Evolutionary conservation across 345 rosid genomes (phyloP).

Genomic region (Dovyalis caffra): DNA sequence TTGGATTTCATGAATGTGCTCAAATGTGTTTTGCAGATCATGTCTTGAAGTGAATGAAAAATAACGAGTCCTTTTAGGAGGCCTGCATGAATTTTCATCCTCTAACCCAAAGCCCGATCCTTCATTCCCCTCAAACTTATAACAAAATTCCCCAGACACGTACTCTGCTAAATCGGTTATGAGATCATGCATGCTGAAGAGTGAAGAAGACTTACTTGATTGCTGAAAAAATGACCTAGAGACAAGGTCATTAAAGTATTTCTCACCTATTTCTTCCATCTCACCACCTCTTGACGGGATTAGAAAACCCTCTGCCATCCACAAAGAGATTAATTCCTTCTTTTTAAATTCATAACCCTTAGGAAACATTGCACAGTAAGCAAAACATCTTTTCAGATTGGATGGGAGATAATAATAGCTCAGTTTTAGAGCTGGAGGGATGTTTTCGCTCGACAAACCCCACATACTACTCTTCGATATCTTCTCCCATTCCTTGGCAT

Average conservation of each 20-base stretch:
- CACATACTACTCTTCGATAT: constrained; percentile 14
- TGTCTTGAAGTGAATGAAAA: neutral
- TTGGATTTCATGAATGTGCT: neutral
- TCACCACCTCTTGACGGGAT: neutral
- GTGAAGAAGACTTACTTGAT: neutral
- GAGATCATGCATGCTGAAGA: constrained; percentile 17
- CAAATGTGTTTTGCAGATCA: neutral
- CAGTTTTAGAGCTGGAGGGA: constrained; percentile 15
- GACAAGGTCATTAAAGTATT: constrained; percentile 14
- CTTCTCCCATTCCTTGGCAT: constrained; percentile 8
- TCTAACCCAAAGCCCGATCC: neutral
- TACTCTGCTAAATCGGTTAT: constrained; percentile 6
- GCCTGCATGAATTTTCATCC: neutral
- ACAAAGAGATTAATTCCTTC: constrained; percentile 11
- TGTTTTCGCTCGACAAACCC: neutral
- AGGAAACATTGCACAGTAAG: constrained; percentile 21
- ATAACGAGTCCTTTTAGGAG: neutral
- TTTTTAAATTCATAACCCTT: constrained; percentile 8
- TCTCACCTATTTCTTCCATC: constrained; percentile 5
- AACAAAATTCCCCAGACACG: constrained; percentile 20
- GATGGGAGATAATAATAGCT: constrained; percentile 24
- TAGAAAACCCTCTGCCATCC: constrained; percentile 23
- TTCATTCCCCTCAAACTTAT: neutral
- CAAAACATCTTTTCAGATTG: constrained; percentile 16
- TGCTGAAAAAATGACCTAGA: constrained; percentile 20